Percentiles rank a stretch among this genome's conserved stretches.
Evolutionary conservation across 805 yeast genomes (phyloP).

Genomic region (Starmerella tilneyi): DNA sequence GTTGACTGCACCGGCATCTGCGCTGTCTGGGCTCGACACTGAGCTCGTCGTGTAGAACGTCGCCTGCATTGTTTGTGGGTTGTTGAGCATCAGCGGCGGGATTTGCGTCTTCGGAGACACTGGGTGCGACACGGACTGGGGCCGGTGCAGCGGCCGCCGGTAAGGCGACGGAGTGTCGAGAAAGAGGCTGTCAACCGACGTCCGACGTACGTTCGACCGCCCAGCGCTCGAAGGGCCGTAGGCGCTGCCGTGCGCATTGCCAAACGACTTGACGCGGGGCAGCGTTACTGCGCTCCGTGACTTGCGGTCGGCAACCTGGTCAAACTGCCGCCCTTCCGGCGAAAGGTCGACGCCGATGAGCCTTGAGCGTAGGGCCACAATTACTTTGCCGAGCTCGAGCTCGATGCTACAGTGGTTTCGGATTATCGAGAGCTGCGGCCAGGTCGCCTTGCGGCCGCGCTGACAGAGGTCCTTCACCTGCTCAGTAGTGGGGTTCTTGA

Average conservation of each 20-base stretch:
- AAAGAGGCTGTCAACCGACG: slow-evolving; percentile 1
- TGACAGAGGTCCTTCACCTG: slow-evolving; percentile 58
- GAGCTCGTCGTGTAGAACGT: too few species aligned
- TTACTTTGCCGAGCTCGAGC: slow-evolving; percentile 72
- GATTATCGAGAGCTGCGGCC: slow-evolving; percentile 84
- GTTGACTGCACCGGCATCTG: too few species aligned
- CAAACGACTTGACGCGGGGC: neutral
- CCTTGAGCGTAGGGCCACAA: slow-evolving; percentile 46
- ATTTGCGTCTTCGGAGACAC: neutral
- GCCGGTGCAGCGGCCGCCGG: neutral
- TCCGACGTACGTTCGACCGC: neutral
- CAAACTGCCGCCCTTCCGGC: too few species aligned
- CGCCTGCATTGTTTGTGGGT: neutral
- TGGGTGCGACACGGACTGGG: neutral
- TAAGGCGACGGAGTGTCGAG: neutral
- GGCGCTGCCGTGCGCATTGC: neutral
- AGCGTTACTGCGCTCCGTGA: slow-evolving; percentile 1
- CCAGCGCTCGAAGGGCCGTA: neutral
- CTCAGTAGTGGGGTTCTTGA: slow-evolving; percentile 73
- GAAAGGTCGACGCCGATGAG: slow-evolving; percentile 12
- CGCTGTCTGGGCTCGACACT: too few species aligned
- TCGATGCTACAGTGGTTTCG: slow-evolving; percentile 86
- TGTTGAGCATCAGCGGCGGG: neutral
- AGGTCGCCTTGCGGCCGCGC: slow-evolving; percentile 83
- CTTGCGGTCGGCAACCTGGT: neutral